Conservation (phyloP, 306 rosid genomes). For the Cucumis cinereus region DNA sequence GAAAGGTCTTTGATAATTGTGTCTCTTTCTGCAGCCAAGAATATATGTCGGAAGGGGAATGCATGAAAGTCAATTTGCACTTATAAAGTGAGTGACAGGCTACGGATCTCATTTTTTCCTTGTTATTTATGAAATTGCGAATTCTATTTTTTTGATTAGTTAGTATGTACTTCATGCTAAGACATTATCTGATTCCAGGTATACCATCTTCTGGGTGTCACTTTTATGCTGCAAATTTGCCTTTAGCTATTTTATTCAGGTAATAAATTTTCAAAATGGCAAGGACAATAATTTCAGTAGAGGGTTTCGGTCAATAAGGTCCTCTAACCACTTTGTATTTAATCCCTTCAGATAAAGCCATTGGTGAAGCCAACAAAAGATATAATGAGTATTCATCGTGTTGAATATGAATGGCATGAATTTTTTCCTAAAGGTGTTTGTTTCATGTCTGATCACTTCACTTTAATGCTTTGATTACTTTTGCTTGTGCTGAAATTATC, state of each 20-base stretch:
- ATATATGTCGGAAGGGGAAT: conserved; percentile 88
- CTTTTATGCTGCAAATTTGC: conserved; percentile 66
- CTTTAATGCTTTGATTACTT: background rate
- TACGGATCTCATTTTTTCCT: conserved; percentile 1
- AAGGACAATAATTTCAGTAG: background rate
- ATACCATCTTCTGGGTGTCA: conserved; percentile 86
- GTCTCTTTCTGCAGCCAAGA: conserved; percentile 65
- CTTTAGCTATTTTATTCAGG: conserved; percentile 78
- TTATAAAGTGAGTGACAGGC: conserved; percentile 57
- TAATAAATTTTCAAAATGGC: conserved; percentile 4
- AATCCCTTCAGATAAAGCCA: conserved; percentile 62
- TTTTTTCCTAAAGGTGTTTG: conserved; percentile 66
- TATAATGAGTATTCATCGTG: conserved; percentile 58
- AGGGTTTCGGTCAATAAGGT: background rate
- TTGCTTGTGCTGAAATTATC: conserved; percentile 10
- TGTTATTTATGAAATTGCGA: conserved; percentile 1
- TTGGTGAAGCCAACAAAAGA: conserved; percentile 77
- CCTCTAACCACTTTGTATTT: background rate
- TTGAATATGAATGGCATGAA: conserved; percentile 79
- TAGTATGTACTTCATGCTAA: conserved; percentile 11
- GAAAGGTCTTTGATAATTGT: conserved; percentile 5
- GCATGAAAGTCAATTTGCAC: conserved; percentile 94
- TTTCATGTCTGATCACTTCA: background rate
- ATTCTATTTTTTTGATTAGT: conserved; percentile 7
- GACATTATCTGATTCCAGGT: conserved; percentile 42